Conservation (phyloP, 305 asterid species). For the Fraxinus xanthoxyloides region DNA sequence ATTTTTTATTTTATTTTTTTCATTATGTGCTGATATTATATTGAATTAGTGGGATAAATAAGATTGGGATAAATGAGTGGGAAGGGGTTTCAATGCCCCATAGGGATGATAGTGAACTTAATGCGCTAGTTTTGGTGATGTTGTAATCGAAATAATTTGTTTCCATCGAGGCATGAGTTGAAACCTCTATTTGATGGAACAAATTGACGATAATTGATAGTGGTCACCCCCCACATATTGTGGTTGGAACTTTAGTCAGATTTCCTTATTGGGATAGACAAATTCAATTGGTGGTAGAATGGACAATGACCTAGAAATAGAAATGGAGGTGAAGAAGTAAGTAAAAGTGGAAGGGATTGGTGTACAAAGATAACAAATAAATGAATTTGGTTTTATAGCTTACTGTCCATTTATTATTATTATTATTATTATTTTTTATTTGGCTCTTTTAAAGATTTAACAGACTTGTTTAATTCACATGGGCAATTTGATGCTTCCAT, state of each 20-base stretch:
- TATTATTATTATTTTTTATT: neutral
- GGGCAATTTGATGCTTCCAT: neutral
- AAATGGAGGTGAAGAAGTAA: neutral
- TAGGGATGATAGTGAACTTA: neutral
- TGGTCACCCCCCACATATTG: constrained; percentile 6
- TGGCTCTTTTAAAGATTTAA: neutral
- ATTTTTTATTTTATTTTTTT: neutral
- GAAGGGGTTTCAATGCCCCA: neutral
- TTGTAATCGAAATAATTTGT: constrained; percentile 12
- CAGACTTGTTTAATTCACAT: neutral
- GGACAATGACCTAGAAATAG: constrained; percentile 12
- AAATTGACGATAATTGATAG: neutral
- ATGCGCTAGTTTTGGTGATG: neutral
- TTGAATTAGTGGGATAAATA: constrained; percentile 6
- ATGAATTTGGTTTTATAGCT: neutral
- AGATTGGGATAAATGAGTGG: constrained; percentile 24
- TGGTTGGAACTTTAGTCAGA: constrained; percentile 19
- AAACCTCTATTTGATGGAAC: neutral
- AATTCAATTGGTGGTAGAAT: constrained; percentile 16
- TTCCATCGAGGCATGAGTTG: neutral
- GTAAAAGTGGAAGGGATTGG: constrained; percentile 14
- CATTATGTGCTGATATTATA: neutral
- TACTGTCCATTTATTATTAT: neutral
- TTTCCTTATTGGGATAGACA: constrained; percentile 1
- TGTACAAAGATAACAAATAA: neutral